A percentile compares a stretch with the other conserved stretches of the same genome.
Conservation (phyloP, 169 alveolate species). For the Cryptosporidium tyzzeri region DNA sequence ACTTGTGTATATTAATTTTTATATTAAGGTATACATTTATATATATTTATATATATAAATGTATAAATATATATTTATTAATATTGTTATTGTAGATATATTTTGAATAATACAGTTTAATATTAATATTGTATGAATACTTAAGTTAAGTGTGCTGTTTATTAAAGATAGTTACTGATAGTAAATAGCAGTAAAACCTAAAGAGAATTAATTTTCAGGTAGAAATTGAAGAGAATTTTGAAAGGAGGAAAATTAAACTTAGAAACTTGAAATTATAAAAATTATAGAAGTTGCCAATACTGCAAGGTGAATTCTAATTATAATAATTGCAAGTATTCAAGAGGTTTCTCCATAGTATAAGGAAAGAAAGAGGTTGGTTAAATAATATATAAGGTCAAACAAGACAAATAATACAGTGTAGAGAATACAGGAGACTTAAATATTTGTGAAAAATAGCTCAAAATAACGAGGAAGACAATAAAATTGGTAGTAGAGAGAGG, state of each 20-base stretch:
- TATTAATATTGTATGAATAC: not conserved
- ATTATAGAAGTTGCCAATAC: not conserved
- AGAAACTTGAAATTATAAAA: not conserved
- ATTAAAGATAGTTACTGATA: no score
- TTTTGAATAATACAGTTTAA: no score
- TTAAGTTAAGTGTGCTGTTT: not conserved
- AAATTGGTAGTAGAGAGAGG: conserved; percentile 59
- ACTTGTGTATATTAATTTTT: not conserved
- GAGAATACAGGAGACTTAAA: conserved; percentile 7
- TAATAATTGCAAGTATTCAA: no score
- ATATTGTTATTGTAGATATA: no score
- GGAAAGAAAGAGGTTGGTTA: not conserved
- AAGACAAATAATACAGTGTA: not conserved
- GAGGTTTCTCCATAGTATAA: not conserved
- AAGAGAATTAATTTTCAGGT: not conserved
- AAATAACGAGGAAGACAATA: conserved; percentile 15
- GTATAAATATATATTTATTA: no score
- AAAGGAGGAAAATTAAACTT: not conserved
- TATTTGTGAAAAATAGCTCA: conserved; percentile 29
- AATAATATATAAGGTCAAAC: not conserved
- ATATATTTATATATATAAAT: not conserved
- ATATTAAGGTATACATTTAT: not conserved
- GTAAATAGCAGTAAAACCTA: no score
- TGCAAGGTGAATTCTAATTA: not conserved
- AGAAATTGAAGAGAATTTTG: not conserved